phyloP scores from a whole-genome alignment of 2,329 filamentous ascomycete genomes.

The Stagonosporopsis tanaceti region DNA sequence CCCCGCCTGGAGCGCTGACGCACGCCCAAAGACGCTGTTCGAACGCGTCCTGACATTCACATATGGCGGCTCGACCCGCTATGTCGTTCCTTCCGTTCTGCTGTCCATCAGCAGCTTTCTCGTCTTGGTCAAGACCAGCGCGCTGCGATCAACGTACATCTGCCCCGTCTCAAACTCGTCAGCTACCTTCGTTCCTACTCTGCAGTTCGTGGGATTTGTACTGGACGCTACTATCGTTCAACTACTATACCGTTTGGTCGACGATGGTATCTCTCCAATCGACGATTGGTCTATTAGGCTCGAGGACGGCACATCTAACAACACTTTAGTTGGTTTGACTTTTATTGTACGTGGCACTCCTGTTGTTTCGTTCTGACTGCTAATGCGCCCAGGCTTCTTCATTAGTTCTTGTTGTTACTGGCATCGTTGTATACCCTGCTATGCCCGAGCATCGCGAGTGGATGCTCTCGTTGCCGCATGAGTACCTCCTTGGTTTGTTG shows the following conservation, averaged over 20 bases:
- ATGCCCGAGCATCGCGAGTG: slow-evolving; percentile 48
- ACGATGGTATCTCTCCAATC: slow-evolving; percentile 34
- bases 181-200: slow-evolving; percentile 36
- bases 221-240: slow-evolving; percentile 39
- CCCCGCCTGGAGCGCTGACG: slow-evolving; percentile 41
- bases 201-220: slow-evolving; percentile 42
- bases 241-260: slow-evolving; percentile 37
- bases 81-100: slow-evolving; percentile 42
- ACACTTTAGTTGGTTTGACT: slow-evolving; percentile 39
- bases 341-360: slow-evolving; percentile 33
- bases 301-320: slow-evolving; percentile 39
- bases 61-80: slow-evolving; percentile 41
- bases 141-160: slow-evolving; percentile 44
- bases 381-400: slow-evolving; percentile 41
- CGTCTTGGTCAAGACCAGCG: slow-evolving; percentile 37
- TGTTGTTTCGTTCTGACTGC: slow-evolving; percentile 1
- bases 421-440: slow-evolving; percentile 38
- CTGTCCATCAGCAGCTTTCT: slow-evolving; percentile 45
- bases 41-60: slow-evolving; percentile 39
- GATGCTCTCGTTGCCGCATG: slow-evolving; percentile 43
- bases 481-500: slow-evolving; percentile 45
- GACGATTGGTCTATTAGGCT: slow-evolving; percentile 38
- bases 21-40: slow-evolving; percentile 30
- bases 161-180: slow-evolving; percentile 38
- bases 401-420: slow-evolving; percentile 38